Evolutionary conservation across 805 yeast genomes (phyloP).

Genomic region (Teunomyces kruisii): DNA sequence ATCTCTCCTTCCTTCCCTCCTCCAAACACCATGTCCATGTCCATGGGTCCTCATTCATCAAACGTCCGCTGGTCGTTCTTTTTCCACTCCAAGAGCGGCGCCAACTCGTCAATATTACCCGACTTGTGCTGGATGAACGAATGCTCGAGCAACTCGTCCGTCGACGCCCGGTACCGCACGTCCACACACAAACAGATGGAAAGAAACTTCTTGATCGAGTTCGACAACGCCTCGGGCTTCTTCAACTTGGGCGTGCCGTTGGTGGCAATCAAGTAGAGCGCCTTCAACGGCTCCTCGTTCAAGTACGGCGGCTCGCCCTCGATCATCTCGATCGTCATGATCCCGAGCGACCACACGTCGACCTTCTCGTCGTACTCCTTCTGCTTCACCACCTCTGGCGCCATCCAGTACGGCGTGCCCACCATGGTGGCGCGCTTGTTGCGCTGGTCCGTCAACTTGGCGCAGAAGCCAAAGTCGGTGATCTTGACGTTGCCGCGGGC

Average conservation of each 20-base stretch:
- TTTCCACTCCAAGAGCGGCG: conserved; percentile 56
- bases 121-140: conserved; percentile 62
- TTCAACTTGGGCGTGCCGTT: conserved; percentile 79
- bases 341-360: conserved; percentile 81
- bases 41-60: neutral
- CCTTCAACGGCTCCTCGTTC: conserved; percentile 77
- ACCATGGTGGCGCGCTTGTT: conserved; percentile 82
- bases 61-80: conserved; percentile 12
- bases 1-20: too few relatives aligned
- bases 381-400: conserved; percentile 80
- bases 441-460: conserved; percentile 71
- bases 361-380: conserved; percentile 81
- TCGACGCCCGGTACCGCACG: conserved; percentile 84
- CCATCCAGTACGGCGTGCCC: conserved; percentile 91
- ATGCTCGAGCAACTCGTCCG: conserved; percentile 83
- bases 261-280: conserved; percentile 72
- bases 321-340: conserved; percentile 85
- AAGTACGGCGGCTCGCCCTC: conserved; percentile 84
- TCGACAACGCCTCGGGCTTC: conserved; percentile 65
- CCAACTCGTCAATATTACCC: conserved; percentile 58
- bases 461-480: conserved; percentile 52
- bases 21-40: too few relatives aligned
- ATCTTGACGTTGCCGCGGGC: conserved; percentile 45
- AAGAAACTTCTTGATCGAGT: conserved; percentile 79
- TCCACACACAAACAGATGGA: conserved; percentile 93